These are phyloP conservation scores for Camelina hispida DNA, from an alignment of 345 rosid species.

Conservation along the genomic window DNA sequence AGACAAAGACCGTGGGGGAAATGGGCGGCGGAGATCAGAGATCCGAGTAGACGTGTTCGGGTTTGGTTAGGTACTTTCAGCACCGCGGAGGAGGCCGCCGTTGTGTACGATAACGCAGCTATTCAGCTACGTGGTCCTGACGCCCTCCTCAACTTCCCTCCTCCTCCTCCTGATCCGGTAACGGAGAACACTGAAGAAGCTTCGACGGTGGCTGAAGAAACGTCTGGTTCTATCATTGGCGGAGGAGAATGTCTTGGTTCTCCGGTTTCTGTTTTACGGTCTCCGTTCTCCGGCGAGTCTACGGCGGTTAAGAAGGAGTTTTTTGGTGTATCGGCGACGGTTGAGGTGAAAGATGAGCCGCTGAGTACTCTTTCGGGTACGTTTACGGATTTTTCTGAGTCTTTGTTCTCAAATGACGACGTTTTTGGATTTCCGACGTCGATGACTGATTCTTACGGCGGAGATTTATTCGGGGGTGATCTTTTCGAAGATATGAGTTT, in stretches of 20 bases:
- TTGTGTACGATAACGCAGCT: constrained; percentile 95
- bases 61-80: constrained; percentile 90
- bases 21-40: constrained; percentile 99
- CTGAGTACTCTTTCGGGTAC: constrained; percentile 39
- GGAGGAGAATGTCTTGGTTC: constrained; percentile 48
- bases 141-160: constrained; percentile 80
- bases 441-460: constrained; percentile 49
- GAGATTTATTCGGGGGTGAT: constrained; percentile 43
- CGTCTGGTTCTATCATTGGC: constrained; percentile 9
- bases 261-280: constrained; percentile 82
- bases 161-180: constrained; percentile 61
- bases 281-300: constrained; percentile 51
- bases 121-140: constrained; percentile 85
- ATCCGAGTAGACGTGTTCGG: constrained; percentile 77
- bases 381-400: constrained; percentile 49
- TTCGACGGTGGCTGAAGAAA: background rate
- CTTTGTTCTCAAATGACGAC: constrained; percentile 48
- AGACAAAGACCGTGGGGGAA: constrained; percentile 98
- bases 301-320: background rate
- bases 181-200: constrained; percentile 1
- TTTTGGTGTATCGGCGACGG: background rate
- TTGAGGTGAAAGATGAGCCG: constrained; percentile 22
- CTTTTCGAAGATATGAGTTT: constrained; percentile 40
- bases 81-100: constrained; percentile 96
- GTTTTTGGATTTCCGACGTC: constrained; percentile 58